Evolutionary conservation across 2,329 filamentous ascomycete genomes (phyloP).

Genomic region (Amphichorda felina): DNA sequence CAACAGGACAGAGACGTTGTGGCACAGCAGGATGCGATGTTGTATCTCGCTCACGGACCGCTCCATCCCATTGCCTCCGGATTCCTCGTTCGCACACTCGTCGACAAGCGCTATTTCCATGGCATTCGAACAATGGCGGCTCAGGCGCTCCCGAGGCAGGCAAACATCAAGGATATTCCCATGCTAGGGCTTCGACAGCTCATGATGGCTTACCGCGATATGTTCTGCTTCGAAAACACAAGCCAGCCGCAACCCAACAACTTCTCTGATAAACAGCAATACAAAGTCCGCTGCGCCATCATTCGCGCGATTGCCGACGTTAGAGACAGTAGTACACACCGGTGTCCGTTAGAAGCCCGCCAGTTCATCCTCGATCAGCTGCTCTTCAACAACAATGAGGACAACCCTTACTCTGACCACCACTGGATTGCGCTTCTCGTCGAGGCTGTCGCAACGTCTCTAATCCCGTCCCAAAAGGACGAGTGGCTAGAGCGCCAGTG

Average conservation of each 20-base stretch:
- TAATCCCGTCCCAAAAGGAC: slow-evolving; percentile 36
- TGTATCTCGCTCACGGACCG: slow-evolving; percentile 56
- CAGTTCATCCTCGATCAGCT: slow-evolving; percentile 81
- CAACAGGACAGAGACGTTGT: slow-evolving; percentile 96
- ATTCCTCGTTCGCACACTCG: slow-evolving; percentile 76
- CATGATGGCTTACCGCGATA: slow-evolving; percentile 71
- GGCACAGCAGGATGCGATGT: slow-evolving; percentile 67
- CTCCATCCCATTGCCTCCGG: slow-evolving; percentile 77
- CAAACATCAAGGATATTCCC: slow-evolving; percentile 49
- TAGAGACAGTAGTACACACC: slow-evolving; percentile 56
- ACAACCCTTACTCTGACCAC: slow-evolving; percentile 81
- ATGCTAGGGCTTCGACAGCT: slow-evolving; percentile 78
- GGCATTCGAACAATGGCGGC: slow-evolving; percentile 84
- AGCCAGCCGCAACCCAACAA: slow-evolving; percentile 80
- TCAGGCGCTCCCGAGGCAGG: slow-evolving; percentile 64
- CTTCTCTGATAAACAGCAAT: slow-evolving; percentile 76
- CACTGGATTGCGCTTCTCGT: slow-evolving; percentile 80
- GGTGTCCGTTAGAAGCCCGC: slow-evolving; percentile 67
- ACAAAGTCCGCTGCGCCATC: slow-evolving; percentile 75
- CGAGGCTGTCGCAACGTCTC: slow-evolving; percentile 43
- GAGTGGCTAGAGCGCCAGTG: slow-evolving; percentile 32
- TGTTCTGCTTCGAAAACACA: slow-evolving; percentile 74
- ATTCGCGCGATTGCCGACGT: slow-evolving; percentile 70
- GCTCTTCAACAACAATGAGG: slow-evolving; percentile 87
- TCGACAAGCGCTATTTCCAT: slow-evolving; percentile 88